Evolutionary conservation across 148 eudicot genomes (phyloP).

Genomic region (Arctostaphylos glauca): DNA sequence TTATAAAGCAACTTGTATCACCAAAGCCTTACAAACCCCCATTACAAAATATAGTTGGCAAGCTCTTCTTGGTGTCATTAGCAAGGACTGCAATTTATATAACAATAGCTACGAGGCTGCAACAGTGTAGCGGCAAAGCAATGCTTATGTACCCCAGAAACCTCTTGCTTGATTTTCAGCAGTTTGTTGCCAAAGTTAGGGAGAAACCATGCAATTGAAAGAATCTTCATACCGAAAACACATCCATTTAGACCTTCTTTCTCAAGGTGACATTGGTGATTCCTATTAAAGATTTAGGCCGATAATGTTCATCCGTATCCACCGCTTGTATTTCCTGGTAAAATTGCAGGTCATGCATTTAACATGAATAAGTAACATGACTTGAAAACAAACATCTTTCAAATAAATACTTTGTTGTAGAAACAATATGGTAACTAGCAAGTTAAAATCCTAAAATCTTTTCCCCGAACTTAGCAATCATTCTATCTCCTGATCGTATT

Average conservation of each 20-base stretch:
- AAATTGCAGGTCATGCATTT: neutral
- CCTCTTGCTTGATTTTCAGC: neutral
- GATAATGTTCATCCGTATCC: conserved; percentile 84
- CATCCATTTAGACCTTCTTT: conserved; percentile 44
- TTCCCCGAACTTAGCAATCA: neutral
- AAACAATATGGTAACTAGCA: neutral
- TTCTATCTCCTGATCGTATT: neutral
- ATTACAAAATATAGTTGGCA: neutral
- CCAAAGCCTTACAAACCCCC: neutral
- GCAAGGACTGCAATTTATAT: neutral
- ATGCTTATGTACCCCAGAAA: neutral
- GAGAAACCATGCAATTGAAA: neutral
- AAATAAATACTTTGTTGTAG: neutral
- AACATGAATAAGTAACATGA: neutral
- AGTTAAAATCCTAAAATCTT: neutral
- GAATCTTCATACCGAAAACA: neutral
- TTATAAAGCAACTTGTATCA: neutral
- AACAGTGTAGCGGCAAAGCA: neutral
- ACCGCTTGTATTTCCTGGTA: conserved; percentile 91
- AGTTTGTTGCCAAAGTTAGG: neutral
- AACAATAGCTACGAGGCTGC: neutral
- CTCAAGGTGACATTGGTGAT: conserved; percentile 68
- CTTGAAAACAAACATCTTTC: neutral
- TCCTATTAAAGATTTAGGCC: conserved; percentile 71
- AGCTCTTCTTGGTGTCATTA: neutral